phyloP scores from a whole-genome alignment of 352 stramenopile genomes.

The Peronospora farinosa region DNA sequence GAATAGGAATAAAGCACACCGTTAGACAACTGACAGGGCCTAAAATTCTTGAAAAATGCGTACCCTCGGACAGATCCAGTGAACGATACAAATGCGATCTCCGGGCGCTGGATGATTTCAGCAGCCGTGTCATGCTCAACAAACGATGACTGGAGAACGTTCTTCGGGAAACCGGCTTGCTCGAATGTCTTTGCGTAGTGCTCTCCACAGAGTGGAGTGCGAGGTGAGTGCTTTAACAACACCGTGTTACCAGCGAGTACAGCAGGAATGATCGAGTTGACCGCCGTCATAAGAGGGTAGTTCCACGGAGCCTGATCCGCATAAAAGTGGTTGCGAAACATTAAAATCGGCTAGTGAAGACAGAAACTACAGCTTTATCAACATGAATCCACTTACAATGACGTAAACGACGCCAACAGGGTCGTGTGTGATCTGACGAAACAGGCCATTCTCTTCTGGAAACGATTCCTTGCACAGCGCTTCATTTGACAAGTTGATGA shows the following conservation, averaged over 20 bases:
- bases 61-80: constrained; percentile 76
- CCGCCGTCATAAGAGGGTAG: constrained; percentile 82
- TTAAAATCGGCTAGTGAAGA: constrained; percentile 12
- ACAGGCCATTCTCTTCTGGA: constrained; percentile 54
- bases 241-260: constrained; percentile 76
- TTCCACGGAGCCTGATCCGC: constrained; percentile 64
- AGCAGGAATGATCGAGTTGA: constrained; percentile 82
- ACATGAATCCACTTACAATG: constrained; percentile 41
- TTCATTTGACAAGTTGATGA: constrained; percentile 64
- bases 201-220: constrained; percentile 67
- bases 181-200: constrained; percentile 73
- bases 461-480: constrained; percentile 63
- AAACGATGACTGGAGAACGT: constrained; percentile 62
- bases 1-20: not conserved
- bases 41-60: constrained; percentile 2
- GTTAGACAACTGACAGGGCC: constrained; percentile 1
- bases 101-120: constrained; percentile 57
- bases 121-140: constrained; percentile 58
- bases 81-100: constrained; percentile 78
- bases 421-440: constrained; percentile 76
- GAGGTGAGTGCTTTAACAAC: constrained; percentile 74
- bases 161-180: constrained; percentile 53
- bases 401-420: constrained; percentile 78
- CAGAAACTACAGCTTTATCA: not conserved
- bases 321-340: not conserved